Evolutionary conservation across 2,329 filamentous ascomycete genomes (phyloP).

Genomic region (Diaporthe citrichinensis): DNA sequence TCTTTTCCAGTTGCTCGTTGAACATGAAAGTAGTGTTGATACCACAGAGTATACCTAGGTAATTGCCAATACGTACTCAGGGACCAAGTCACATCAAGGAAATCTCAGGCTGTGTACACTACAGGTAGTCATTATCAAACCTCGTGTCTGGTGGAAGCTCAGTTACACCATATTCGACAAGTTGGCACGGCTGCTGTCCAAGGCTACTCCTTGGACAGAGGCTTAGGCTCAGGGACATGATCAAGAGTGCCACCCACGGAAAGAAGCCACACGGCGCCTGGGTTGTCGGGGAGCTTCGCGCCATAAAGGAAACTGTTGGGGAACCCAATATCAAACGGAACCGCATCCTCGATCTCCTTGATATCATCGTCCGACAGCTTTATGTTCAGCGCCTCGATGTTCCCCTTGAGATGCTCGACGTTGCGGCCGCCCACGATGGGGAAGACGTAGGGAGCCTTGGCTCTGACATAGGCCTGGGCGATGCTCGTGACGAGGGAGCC

Average conservation of each 20-base stretch:
- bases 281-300: constrained; percentile 53
- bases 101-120: background rate
- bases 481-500: constrained; percentile 60
- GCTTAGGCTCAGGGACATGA: constrained; percentile 60
- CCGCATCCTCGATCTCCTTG: constrained; percentile 73
- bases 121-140: background rate
- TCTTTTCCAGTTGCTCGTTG: background rate
- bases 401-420: constrained; percentile 76
- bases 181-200: background rate
- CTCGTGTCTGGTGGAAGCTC: background rate
- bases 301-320: constrained; percentile 72
- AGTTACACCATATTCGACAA: background rate
- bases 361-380: constrained; percentile 74
- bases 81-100: background rate
- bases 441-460: constrained; percentile 80
- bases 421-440: constrained; percentile 80
- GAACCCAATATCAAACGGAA: constrained; percentile 76
- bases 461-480: constrained; percentile 80
- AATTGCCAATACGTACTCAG: background rate
- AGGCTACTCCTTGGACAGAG: constrained; percentile 50
- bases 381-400: constrained; percentile 77
- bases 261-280: constrained; percentile 60
- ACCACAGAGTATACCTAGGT: too few species aligned
- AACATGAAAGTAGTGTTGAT: background rate
- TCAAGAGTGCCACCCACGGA: constrained; percentile 64